phyloP scores from a whole-genome alignment of 1,139 yeast species.

The Suhomyces bolitotheri region DNA sequence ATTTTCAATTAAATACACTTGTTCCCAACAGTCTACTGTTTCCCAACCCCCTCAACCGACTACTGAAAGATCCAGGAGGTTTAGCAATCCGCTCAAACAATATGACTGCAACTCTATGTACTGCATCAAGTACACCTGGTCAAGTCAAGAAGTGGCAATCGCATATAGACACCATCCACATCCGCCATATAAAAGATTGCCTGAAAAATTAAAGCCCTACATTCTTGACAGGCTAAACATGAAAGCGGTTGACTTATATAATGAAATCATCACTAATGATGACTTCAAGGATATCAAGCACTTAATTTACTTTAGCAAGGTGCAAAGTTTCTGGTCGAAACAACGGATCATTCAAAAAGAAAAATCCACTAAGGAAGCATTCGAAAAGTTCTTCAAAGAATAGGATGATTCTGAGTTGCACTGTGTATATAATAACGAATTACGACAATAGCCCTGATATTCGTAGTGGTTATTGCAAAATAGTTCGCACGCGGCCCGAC shows the following conservation, averaged over 20 bases:
- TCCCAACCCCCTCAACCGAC: not conserved
- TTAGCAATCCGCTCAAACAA: conserved; percentile 22
- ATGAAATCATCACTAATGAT: conserved; percentile 16
- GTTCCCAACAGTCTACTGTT: conserved; percentile 19
- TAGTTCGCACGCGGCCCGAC: no score
- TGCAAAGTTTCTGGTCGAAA: conserved; percentile 24
- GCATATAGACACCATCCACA: conserved; percentile 18
- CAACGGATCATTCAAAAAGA: conserved; percentile 18
- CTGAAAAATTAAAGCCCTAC: conserved; percentile 21
- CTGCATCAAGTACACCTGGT: conserved; percentile 20
- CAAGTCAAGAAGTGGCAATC: conserved; percentile 17
- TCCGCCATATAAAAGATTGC: conserved; percentile 20
- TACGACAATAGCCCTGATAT: no score
- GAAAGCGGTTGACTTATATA: conserved; percentile 21
- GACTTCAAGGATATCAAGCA: conserved; percentile 17
- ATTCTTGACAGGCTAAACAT: conserved; percentile 19
- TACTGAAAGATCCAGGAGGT: conserved; percentile 16
- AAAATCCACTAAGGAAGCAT: conserved; percentile 21
- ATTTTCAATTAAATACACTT: conserved; percentile 21
- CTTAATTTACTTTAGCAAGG: conserved; percentile 19
- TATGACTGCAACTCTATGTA: conserved; percentile 20
- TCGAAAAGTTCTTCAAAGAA: conserved; percentile 17
- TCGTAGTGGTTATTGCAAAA: conserved; percentile 6
- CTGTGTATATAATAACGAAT: conserved; percentile 7
- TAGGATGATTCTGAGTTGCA: not conserved